Evolutionary conservation across 805 yeast genomes (phyloP).

Genomic region (Kodamaea fukazawae): DNA sequence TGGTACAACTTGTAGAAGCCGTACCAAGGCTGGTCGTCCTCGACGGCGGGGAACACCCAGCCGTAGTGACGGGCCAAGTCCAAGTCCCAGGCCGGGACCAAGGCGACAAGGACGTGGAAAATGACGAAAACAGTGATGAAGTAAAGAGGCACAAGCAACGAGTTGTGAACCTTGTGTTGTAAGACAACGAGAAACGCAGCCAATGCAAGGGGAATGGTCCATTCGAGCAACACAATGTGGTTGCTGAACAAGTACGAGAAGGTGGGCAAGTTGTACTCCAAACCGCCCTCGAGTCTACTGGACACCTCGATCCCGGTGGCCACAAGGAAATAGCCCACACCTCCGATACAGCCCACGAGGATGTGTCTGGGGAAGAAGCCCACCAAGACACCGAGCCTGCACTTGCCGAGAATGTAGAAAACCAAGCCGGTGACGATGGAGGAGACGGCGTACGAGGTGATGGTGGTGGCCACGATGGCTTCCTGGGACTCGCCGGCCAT

Average conservation of each 20-base stretch:
- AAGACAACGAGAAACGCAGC: conserved; percentile 59
- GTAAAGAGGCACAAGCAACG: conserved; percentile 76
- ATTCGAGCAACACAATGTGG: conserved; percentile 35
- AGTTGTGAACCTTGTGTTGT: conserved; percentile 54
- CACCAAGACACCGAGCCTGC: conserved; percentile 78
- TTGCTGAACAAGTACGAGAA: conserved; percentile 48
- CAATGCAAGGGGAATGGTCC: conserved; percentile 68
- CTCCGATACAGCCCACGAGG: conserved; percentile 95
- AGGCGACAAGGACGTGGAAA: conserved; percentile 66
- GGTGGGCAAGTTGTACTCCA: conserved; percentile 61
- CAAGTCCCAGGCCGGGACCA: conserved; percentile 66
- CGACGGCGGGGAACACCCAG: conserved; percentile 77
- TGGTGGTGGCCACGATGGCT: conserved; percentile 76
- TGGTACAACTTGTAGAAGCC: conserved; percentile 73
- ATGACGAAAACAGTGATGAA: conserved; percentile 67
- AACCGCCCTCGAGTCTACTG: conserved; percentile 73
- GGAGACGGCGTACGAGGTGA: conserved; percentile 79
- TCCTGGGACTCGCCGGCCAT: conserved; percentile 45
- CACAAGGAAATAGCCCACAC: conserved; percentile 90
- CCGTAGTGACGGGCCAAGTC: conserved; percentile 65
- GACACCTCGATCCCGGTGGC: conserved; percentile 91
- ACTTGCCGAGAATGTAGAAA: conserved; percentile 73
- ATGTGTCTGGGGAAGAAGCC: conserved; percentile 97
- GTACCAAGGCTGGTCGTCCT: conserved; percentile 81
- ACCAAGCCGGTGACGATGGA: conserved; percentile 84